Evolutionary conservation across 768 basidiomycete species (phyloP).

Genomic region (Lyophyllum atratum): DNA sequence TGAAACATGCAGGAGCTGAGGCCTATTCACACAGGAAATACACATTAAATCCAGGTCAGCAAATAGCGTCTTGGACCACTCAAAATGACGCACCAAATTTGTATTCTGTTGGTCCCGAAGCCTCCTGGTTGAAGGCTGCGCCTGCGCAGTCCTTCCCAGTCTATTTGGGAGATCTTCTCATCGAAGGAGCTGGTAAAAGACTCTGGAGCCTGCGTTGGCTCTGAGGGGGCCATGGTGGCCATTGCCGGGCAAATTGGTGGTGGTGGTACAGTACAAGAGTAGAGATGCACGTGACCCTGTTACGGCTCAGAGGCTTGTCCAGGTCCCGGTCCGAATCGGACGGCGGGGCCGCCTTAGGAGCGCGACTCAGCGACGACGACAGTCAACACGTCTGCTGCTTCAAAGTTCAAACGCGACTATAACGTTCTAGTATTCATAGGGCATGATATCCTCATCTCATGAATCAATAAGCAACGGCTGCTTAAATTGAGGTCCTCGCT

Average conservation of each 20-base stretch:
- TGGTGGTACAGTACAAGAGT: neutral
- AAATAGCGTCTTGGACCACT: too few species aligned
- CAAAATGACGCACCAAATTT: constrained; percentile 65
- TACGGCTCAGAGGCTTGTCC: neutral
- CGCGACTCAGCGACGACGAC: too few species aligned
- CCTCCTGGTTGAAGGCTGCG: constrained; percentile 60
- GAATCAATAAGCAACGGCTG: too few species aligned
- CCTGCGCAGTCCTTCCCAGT: constrained; percentile 8
- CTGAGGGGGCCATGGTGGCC: neutral
- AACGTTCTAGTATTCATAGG: too few species aligned
- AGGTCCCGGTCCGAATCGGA: too few species aligned
- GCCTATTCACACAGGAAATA: neutral
- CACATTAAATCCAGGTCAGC: neutral
- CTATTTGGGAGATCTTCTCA: neutral
- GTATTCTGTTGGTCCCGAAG: constrained; percentile 55
- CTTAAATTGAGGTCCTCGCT: too few species aligned
- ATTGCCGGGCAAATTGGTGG: too few species aligned
- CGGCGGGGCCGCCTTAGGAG: too few species aligned
- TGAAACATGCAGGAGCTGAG: neutral
- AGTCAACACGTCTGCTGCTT: too few species aligned
- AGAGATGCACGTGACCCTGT: neutral
- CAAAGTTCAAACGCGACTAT: too few species aligned
- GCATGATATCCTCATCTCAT: too few species aligned
- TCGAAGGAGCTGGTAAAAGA: neutral
- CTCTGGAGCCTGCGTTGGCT: neutral